Evolutionary conservation across 2,329 filamentous ascomycete species (phyloP), one percentile per base, ranked within the genome.

Genomic region (Salinomyces thailandicus): DNA sequence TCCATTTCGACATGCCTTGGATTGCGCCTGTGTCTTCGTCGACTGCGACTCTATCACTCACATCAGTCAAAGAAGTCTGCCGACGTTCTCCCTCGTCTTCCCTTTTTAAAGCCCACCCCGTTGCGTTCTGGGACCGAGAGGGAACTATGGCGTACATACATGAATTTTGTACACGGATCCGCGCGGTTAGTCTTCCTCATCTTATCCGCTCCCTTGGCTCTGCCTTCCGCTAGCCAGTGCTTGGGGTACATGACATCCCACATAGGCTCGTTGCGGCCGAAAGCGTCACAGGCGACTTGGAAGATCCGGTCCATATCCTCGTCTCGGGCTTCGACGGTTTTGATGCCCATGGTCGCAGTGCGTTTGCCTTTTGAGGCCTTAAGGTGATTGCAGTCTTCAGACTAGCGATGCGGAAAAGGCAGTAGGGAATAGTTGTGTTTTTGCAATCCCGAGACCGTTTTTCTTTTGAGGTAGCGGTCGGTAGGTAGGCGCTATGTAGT

Each of bases 1-100:
- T 51, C 53, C 53, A 57, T 33, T 54, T 54, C n/a, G 53, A 50
- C 44, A 55, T 53, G 7, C 51, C 53, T 29, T 52, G 37, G 24
- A 57, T 54, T 11, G 42, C 44, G 13, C 45, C 45, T 3, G 44
- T 50, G 3, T 41, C 38, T 3, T 35, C 19, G 31, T 54, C 48
- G 11, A 57, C 50, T 5, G 54, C 53, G 22, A 26, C 9, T 9
- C 22, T 26, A n/a, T 26, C 22, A 2, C 22, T 26, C 22, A 9
- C 22, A n/a, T 26, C 22, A 26, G 22, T n/a, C 22, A n/a, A n/a
- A n/a, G n/a, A n/a, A n/a, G n/a, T n/a, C n/a, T n/a, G n/a, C n/a
- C n/a, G n/a, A n/a, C n/a, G n/a, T n/a, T n/a, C n/a, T n/a, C n/a
- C n/a, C n/a, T n/a, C n/a, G n/a, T n/a, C n/a, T n/a, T n/a, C n/a